Percentiles rank a stretch among this genome's conserved stretches.
These are phyloP conservation scores for Trichophyton verrucosum DNA, from an alignment of 2,329 filamentous ascomycete genomes.

Conservation along the genomic window DNA sequence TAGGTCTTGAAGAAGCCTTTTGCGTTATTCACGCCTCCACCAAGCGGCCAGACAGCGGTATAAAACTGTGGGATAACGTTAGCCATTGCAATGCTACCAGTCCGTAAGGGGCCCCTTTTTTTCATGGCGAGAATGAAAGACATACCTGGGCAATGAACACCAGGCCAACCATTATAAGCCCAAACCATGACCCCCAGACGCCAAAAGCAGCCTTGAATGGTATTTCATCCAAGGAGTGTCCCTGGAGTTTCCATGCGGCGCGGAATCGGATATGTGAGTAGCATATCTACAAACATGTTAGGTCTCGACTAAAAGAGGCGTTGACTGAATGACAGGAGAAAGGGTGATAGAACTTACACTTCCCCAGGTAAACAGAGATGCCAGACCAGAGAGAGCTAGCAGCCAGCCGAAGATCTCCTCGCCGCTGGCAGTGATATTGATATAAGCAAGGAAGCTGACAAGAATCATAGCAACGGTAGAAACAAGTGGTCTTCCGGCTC, in stretches of 20 bases:
- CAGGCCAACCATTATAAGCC: constrained; percentile 43
- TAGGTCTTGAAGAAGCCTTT: constrained; percentile 23
- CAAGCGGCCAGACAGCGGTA: constrained; percentile 19
- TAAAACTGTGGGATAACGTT: constrained; percentile 15
- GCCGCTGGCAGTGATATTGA: constrained; percentile 34
- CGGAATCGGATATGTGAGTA: constrained; percentile 58
- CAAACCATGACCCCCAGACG: constrained; percentile 48
- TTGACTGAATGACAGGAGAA: neutral
- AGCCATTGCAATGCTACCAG: neutral
- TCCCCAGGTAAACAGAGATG: constrained; percentile 53
- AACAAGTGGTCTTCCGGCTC: constrained; percentile 33
- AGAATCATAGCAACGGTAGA: constrained; percentile 30
- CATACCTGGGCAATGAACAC: constrained; percentile 39
- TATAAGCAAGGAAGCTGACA: constrained; percentile 32
- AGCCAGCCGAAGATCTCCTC: constrained; percentile 51
- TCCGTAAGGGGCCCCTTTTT: no score
- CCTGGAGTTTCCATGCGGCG: constrained; percentile 45
- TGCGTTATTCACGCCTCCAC: constrained; percentile 12
- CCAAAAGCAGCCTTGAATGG: constrained; percentile 50
- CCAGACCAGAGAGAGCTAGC: constrained; percentile 50
- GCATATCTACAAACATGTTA: constrained; percentile 36
- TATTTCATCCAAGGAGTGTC: constrained; percentile 48
- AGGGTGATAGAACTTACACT: constrained; percentile 22
- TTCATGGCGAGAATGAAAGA: no score
- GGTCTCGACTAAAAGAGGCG: neutral